Base-by-base conservation (phyloP, 257 asterid genomes). In the Voacanga thouarsii region DNA sequence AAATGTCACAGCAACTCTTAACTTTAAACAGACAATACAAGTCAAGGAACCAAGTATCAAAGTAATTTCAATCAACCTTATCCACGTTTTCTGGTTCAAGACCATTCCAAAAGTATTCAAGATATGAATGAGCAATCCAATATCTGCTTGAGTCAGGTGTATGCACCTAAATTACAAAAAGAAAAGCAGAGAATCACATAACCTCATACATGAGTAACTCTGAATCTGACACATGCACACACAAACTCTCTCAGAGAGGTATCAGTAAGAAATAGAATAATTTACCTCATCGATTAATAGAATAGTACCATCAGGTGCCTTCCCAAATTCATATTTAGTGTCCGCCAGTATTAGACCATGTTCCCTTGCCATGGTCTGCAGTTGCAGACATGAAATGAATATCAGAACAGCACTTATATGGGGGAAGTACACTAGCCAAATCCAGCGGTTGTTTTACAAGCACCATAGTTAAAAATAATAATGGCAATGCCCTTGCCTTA, bases 71-170 rank as follows among this genome's bases (percentile, higher is more conserved):
- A 78, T 56, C 47, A 80, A 95, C 99, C 99, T 96, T 96, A 85
- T 96, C 99, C 15, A 96, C 89, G 78, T 96, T 96, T 81, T 96
- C 99, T 55, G 97, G 98, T 83, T 96, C 99, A 65, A 93, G 89
- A 68, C 94, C 89, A 68, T 86, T 87, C 80, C 78, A 89, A 79
- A 96, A 87, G 78, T 90, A 92, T 56, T 89, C 92, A 69, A 83
- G 86, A 41, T 91, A 93, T 37, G 97, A 88, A 82, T 85, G 81
- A 75, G 92, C 91, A 15, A 93, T 87, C 99, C 99, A 96, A 71
- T 93, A 96, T 82, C 99, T 88, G 88, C 99, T 96, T 1, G 99
- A 93, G 87, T 96, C 99, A 23, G 97, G 99, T 26, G 98, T 93
- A 76, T 96, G 99, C 78, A 96, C 95, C 99, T 95, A 82, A 77